phyloP scores from a whole-genome alignment of 192 early-diverging fungal species.

The Gonapodya prolifera region DNA sequence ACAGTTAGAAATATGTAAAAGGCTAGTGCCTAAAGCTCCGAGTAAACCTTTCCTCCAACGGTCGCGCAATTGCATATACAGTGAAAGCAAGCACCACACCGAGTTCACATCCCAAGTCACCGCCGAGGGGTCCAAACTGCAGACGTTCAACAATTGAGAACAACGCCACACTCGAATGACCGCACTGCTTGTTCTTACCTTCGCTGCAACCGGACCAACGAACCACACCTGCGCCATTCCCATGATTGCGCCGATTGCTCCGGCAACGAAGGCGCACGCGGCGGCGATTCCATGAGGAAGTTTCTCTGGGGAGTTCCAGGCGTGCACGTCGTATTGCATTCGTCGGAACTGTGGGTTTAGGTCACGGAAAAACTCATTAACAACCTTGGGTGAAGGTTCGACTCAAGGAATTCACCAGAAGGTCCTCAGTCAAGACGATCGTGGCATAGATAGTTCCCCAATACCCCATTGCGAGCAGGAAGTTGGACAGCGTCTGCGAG shows the following conservation, averaged over 20 bases:
- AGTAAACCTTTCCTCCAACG: constrained; percentile 9
- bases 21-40: background rate
- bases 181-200: background rate
- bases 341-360: background rate
- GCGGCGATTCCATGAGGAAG: constrained; percentile 12
- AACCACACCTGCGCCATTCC: constrained; percentile 18
- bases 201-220: constrained; percentile 15
- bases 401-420: background rate
- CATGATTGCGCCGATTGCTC: constrained; percentile 16
- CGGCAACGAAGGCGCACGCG: constrained; percentile 11
- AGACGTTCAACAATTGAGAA: no score
- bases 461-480: constrained; percentile 22
- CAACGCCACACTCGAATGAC: no score
- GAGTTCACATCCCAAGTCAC: constrained; percentile 20
- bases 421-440: background rate
- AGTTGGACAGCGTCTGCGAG: constrained; percentile 15
- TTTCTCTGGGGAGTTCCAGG: constrained; percentile 10
- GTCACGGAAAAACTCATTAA: no score
- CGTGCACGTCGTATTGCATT: constrained; percentile 11
- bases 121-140: constrained; percentile 16
- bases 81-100: constrained; percentile 12
- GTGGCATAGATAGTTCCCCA: constrained; percentile 17
- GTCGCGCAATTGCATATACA: constrained; percentile 12
- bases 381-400: no score
- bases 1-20: no score